Base-by-base conservation (phyloP, 176 grass and related monocot species). In the Saccharum officinarum region DNA sequence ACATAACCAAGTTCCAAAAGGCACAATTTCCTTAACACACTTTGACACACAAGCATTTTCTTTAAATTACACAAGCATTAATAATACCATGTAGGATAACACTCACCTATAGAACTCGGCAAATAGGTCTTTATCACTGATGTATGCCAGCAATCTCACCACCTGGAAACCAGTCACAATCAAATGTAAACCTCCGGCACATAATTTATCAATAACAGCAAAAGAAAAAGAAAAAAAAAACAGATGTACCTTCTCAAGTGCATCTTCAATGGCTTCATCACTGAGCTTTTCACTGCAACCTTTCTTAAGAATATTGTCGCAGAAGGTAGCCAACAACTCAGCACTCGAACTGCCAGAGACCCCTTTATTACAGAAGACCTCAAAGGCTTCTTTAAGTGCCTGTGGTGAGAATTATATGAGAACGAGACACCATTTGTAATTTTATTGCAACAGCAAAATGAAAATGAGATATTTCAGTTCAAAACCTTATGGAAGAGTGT, bases 181-280 rank as follows among this genome's bases (percentile, higher is more conserved):
- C 44, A 80, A 18, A 50, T 61, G 45, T 83, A 45, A 73, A 30
- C 7, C 42, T 45, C 7, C 1, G 31, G 26, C 20, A 78, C 8
- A 15, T n/a, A 85, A 33, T 28, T 50, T 42, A 67, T 81, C 69
- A 63, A 25, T 5, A 78, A 26, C 36, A 78, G 39, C 15, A 33
- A 84, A 54, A 70, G 26, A 45, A 23, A 82, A 87, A 28, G 28
- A 28, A 28, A 28, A 28, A 28, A n/a, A 82, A 87, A 34, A 22
- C 1, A 69, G 3, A 55, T 76, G 34, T 80, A 99, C 97, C 86
- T 99, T 99, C 62, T 99, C 97, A 85, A 99, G 92, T 9, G 97
- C 94, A 89, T 99, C 97, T 82, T 99, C 94, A 33, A 99, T 97
- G 80, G 97, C 97, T 90, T 99, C 97, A 92, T 99, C 97, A 25